Evolutionary conservation across 1,284 basidiomycete species (phyloP), one percentile per base, ranked within the genome.

Genomic region (Cryptococcus amylolentus): DNA sequence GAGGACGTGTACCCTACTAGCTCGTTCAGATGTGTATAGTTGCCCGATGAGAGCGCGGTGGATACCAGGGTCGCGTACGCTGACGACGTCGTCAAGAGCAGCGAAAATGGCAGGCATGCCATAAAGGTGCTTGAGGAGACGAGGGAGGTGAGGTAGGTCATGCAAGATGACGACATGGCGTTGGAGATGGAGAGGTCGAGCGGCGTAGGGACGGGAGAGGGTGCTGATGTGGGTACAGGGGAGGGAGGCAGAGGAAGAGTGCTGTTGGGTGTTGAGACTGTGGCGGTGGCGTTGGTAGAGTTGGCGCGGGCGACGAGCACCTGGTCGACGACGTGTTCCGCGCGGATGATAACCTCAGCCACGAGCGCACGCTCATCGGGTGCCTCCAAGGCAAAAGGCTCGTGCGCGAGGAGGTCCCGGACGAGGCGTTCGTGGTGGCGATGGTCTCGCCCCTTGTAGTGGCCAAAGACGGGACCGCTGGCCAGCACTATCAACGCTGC

Each of bases 201-300:
- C 0, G 89, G 82, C 60, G 87, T 87, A 2, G 88, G 88, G 65
- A 88, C 88, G 0, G 89, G 88, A 10, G 82, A 13, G 83, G 89
- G 55, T 85, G 81, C 31, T 60, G 63, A 1, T 82, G 84, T 9
- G 77, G 77, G 73, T 61, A 14, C 60, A 54, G 5, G 80, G 77
- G 52, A 81, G 65, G 20, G 81, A 12, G 66, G 55, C 18, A 53
- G 76, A 2, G 84, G 83, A 52, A 60, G 13, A 56, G 67, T 27
- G 65, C 40, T 28, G 69, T 23, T 39, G 42, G 8, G 5, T 7
- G 18, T 41, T 26, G 54, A 16, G 13, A n/a, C 23, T 7, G 58
- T 27, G 9, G 54, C 14, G 14, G 54, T 23, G 42, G 58, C 35
- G 18, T 51, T 47, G 41, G 14, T 48, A 13, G 49, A 41, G 12